Evolutionary conservation across 441 rosid species (phyloP), one percentile per base, ranked within the genome.

Genomic region (Euphorbia schlechtendalii): DNA sequence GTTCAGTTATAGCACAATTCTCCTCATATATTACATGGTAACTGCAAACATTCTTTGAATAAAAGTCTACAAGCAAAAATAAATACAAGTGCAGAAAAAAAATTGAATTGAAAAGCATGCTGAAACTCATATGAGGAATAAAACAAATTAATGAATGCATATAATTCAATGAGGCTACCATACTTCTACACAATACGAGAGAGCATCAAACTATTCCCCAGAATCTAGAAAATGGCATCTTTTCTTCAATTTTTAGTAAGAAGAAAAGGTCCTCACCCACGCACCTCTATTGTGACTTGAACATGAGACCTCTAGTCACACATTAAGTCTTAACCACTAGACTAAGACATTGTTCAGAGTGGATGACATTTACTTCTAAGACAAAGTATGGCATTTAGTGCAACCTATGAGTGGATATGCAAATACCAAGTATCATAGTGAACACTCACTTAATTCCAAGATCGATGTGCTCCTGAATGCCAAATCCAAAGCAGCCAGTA

Each of bases 391-490:
- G 40, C 6, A 34, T 8, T 8, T 5, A 5, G 40, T 27, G 40
- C 40, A 34, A 34, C 40, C 40, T 34, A 34, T 34, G 3, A 2
- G 10, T 34, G 40, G 49, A 43, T 43, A 43, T 43, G 14, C 2
- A 40, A 40, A 9, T 12, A 56, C 2, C 15, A 12, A 10, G 30
- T 27, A 34, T 34, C 40, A 34, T 2, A 3, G 40, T 34, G 3
- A n/a, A 77, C 6, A 43, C 66, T 52, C 21, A 71, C 74, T 65
- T 71, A 51, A 90, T 90, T 14, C 96, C 96, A 13, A 90, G 96
- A 85, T 90, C 94, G 36, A 88, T 90, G 79, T 90, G 97, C 80
- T 90, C 96, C 74, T 90, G 91, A 34, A 90, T 90, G 57, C 97
- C 96, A 0, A 91, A 91, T 4, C 97, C 97, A 10, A 91, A 91